These are phyloP conservation scores for Yarrowia deformans DNA, from an alignment of 805 yeast species.

Conservation along the genomic window DNA sequence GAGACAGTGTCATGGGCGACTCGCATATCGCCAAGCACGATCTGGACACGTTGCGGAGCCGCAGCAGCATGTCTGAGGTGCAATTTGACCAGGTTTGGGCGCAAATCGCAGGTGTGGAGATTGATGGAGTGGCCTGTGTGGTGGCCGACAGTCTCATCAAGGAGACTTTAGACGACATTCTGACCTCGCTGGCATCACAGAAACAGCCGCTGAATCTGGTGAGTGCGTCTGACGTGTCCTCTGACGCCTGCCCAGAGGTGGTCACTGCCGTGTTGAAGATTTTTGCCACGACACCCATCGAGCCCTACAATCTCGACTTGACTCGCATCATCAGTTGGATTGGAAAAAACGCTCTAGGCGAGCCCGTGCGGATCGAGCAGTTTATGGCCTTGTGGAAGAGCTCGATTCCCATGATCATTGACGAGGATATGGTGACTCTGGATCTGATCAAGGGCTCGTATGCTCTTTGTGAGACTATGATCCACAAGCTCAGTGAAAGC, in stretches of 20 bases:
- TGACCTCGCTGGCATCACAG: slow-evolving; percentile 44
- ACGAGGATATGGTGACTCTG: slow-evolving; percentile 69
- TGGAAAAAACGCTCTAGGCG: slow-evolving; percentile 62
- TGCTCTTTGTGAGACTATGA: slow-evolving; percentile 52
- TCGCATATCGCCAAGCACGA: background rate
- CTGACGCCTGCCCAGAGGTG: slow-evolving; percentile 55
- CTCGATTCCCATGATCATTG: slow-evolving; percentile 48
- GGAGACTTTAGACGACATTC: slow-evolving; percentile 45
- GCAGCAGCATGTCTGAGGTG: slow-evolving; percentile 56
- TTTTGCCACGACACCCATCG: slow-evolving; percentile 52
- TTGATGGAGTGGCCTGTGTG: slow-evolving; percentile 56
- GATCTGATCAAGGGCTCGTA: slow-evolving; percentile 63
- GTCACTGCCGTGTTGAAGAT: slow-evolving; percentile 59
- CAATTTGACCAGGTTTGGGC: slow-evolving; percentile 66
- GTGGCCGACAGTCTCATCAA: slow-evolving; percentile 46
- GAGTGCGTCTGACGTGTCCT: slow-evolving; percentile 43
- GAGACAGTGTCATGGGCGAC: slow-evolving; percentile 3
- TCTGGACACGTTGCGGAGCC: slow-evolving; percentile 9
- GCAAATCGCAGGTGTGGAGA: slow-evolving; percentile 61
- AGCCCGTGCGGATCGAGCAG: slow-evolving; percentile 55
- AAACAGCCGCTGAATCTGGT: slow-evolving; percentile 28
- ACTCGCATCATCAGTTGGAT: slow-evolving; percentile 63
- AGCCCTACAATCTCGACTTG: slow-evolving; percentile 54
- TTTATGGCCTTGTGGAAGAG: slow-evolving; percentile 48
- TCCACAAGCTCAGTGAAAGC: slow-evolving; percentile 62